phyloP scores from a whole-genome alignment of 495 filamentous ascomycete genomes.

The Daldinia grandis region DNA sequence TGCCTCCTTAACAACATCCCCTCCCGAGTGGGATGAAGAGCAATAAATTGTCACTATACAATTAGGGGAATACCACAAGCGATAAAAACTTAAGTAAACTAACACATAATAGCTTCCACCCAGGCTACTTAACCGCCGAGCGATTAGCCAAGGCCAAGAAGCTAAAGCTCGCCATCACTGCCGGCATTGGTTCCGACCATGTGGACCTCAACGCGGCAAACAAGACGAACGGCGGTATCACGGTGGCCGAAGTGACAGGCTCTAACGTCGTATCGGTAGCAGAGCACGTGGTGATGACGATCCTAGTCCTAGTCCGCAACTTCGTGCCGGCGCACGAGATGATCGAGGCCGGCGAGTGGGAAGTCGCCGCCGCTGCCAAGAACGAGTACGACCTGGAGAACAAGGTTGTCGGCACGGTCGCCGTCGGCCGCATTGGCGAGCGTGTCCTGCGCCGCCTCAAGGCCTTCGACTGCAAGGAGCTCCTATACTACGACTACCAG shows the following conservation, averaged over 20 bases:
- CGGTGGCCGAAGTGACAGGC: conserved; percentile 95
- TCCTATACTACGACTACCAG: conserved; percentile 99
- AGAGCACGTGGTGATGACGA: conserved; percentile 98
- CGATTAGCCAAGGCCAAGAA: conserved; percentile 98
- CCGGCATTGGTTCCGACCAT: conserved; percentile 98
- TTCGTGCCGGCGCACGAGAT: conserved; percentile 97
- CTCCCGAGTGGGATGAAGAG: background rate
- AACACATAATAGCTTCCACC: conserved; percentile 81
- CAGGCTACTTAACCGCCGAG: conserved; percentile 95
- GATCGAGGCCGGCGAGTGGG: conserved; percentile 87
- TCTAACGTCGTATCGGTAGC: conserved; percentile 91
- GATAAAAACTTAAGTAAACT: conserved; percentile 7
- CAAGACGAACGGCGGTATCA: conserved; percentile 97
- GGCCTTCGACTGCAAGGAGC: conserved; percentile 99
- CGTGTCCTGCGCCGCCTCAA: conserved; percentile 94
- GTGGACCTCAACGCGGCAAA: conserved; percentile 97
- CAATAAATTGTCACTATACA: background rate
- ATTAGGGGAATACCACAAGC: background rate
- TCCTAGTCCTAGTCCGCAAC: conserved; percentile 95
- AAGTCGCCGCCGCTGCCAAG: conserved; percentile 96
- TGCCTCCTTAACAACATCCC: background rate
- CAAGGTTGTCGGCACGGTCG: conserved; percentile 98
- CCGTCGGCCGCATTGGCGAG: conserved; percentile 97
- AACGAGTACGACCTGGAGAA: conserved; percentile 96
- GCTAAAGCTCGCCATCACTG: conserved; percentile 94